These are phyloP conservation scores for Russula dissimulans DNA, from an alignment of 768 basidiomycete species.

Conservation along the genomic window DNA sequence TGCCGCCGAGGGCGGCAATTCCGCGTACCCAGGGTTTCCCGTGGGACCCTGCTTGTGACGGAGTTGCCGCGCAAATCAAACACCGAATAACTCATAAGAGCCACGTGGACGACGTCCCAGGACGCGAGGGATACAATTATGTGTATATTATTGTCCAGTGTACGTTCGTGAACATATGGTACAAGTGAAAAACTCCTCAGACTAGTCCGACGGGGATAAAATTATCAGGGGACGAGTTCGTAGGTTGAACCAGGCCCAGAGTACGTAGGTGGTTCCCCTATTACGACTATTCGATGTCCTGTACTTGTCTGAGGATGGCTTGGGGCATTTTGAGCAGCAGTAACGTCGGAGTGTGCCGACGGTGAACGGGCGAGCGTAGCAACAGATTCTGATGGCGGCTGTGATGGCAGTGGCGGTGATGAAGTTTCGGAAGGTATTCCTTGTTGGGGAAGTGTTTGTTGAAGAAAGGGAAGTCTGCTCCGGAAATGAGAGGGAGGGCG, in stretches of 20 bases:
- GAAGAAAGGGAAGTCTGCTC: conserved; percentile 1
- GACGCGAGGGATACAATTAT: not conserved
- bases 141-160: conserved; percentile 3
- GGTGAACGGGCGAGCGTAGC: not conserved
- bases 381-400: not conserved
- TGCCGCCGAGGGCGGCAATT: too few species aligned
- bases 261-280: conserved; percentile 11
- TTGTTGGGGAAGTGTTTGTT: not conserved
- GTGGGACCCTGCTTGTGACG: too few species aligned
- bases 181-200: conserved; percentile 6
- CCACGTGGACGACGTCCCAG: not conserved
- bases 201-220: too few species aligned
- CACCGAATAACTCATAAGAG: not conserved
- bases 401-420: not conserved
- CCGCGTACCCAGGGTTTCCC: too few species aligned
- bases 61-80: too few species aligned
- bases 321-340: not conserved
- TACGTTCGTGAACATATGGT: conserved; percentile 4
- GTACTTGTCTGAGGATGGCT: not conserved
- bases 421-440: not conserved
- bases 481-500: not conserved
- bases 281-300: not conserved
- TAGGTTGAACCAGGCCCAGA: not conserved
- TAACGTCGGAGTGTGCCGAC: not conserved
- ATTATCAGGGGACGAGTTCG: not conserved